A percentile compares a stretch with the other conserved stretches of the same genome.
Evolutionary conservation across 2,329 filamentous ascomycete species (phyloP).

Genomic region (Hypocrella siamensis): DNA sequence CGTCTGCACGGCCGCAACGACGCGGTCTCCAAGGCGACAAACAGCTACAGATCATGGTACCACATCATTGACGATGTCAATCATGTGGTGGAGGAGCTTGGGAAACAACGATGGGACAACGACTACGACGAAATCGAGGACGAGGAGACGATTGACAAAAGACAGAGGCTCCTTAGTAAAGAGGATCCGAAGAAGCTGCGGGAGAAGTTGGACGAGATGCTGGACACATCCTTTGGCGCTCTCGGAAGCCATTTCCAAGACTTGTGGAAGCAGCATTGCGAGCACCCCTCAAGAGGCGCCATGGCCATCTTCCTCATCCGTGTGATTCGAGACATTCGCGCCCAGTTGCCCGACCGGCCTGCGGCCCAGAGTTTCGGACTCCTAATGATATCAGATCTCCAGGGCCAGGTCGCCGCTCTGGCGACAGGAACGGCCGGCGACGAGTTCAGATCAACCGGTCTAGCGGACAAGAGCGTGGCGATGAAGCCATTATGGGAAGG

Average conservation of each 20-base stretch:
- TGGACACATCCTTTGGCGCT: conserved; percentile 39
- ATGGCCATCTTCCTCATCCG: conserved; percentile 55
- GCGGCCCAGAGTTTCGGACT: conserved; percentile 40
- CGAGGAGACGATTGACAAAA: conserved; percentile 50
- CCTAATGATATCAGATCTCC: conserved; percentile 45
- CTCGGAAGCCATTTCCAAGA: conserved; percentile 39
- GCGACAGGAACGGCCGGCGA: conserved; percentile 35
- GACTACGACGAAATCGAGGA: conserved; percentile 60
- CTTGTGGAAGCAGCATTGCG: conserved; percentile 31
- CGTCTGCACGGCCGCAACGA: conserved; percentile 59
- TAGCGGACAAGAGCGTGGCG: conserved; percentile 32
- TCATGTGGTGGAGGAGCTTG: conserved; percentile 47
- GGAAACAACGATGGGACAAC: conserved; percentile 58
- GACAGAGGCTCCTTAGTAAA: conserved; percentile 52
- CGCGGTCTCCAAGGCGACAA: conserved; percentile 43
- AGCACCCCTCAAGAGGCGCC: conserved; percentile 30
- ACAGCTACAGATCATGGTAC: conserved; percentile 58
- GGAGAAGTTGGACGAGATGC: conserved; percentile 37
- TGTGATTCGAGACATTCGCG: conserved; percentile 57
- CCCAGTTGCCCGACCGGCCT: conserved; percentile 41
- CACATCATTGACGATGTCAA: conserved; percentile 53
- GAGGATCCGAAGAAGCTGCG: conserved; percentile 54
- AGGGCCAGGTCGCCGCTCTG: conserved; percentile 40
- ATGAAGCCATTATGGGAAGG: conserved; percentile 70
- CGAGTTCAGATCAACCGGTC: conserved; percentile 24